A percentile compares a stretch with the other conserved stretches of the same genome.
These are phyloP conservation scores for Fragosphaeria purpurea DNA, from an alignment of 2,329 filamentous ascomycete genomes.

Conservation along the genomic window DNA sequence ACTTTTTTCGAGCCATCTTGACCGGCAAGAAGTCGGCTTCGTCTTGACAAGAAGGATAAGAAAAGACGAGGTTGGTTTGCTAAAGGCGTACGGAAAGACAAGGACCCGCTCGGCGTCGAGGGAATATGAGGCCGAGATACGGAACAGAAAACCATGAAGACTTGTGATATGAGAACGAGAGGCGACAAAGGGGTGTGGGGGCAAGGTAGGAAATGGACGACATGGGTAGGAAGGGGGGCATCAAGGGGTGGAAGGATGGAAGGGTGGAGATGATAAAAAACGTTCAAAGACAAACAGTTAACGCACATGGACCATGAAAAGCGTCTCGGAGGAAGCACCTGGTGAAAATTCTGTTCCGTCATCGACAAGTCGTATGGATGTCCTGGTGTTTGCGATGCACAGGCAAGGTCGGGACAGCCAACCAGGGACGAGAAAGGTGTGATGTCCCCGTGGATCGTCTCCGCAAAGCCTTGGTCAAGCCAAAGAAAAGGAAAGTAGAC, in stretches of 20 bases:
- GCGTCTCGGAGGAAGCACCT: too few species aligned
- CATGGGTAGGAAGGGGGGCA: conserved; percentile 1
- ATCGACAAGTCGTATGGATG: too few species aligned
- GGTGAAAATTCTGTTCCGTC: too few species aligned
- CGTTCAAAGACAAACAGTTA: too few species aligned
- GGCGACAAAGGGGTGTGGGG: conserved; percentile 6
- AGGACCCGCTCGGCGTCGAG: conserved; percentile 30
- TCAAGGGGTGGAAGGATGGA: neutral
- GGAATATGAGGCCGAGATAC: conserved; percentile 20
- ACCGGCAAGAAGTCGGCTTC: conserved; percentile 24
- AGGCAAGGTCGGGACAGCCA: conserved; percentile 14
- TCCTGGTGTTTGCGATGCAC: conserved; percentile 10
- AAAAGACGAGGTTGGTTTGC: conserved; percentile 34
- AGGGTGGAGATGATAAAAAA: neutral
- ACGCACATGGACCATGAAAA: too few species aligned
- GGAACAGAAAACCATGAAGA: conserved; percentile 7
- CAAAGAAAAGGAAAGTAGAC: conserved; percentile 14
- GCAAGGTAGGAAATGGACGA: conserved; percentile 2
- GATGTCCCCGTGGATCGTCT: conserved; percentile 23
- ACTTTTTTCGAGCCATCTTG: conserved; percentile 36
- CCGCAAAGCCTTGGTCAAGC: conserved; percentile 17
- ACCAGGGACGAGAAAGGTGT: conserved; percentile 18
- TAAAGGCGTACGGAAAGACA: conserved; percentile 16
- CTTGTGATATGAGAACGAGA: conserved; percentile 7
- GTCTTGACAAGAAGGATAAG: conserved; percentile 30